Evolutionary conservation across 73 alveolate genomes (phyloP), one percentile per base, ranked within the genome.

Genomic region (Paramecium sonneborni): DNA sequence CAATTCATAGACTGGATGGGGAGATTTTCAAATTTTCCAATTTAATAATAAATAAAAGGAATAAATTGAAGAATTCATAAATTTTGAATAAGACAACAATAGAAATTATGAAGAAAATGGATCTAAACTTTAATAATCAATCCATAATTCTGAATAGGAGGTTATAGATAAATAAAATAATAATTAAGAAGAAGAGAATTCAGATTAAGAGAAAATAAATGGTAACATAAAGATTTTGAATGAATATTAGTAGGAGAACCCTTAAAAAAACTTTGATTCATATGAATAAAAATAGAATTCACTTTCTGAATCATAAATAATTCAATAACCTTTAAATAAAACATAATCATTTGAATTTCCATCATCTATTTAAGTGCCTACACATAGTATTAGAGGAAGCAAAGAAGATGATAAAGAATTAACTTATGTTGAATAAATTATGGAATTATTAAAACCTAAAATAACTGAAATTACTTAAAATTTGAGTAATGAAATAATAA

Each of bases 371-470:
- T 62, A 62, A 32, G 24, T 30, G 44, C 46, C 46, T 26, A 7
- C 20, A 3, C 48, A 62, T 62, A 62, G 84, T 62, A 46, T 62
- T 9, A 26, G 84, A 62, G 84, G 24, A 32, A 62, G 84, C 52
- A 62, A 62, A 32, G 84, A 62, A 26, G 44, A 32, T 62, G 24
- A 62, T 62, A 62, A 62, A 12, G 84, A 26, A 8, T 30, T 11
- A 12, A 62, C 24, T 15, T 30, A 26, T 62, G 67, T 21, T 34
- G 58, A 72, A 5, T 4, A 72, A 38, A 35, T 72, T 15, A 37
- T 72, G 58, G 86, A 72, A 15, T 72, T 28, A 72, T 21, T 72
- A 38, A 12, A 12, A n/a, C 86, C 86, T 6, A 72, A 38, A 72
- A 28, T 72, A 5, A 62, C 57, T 14, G 86, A 72, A n/a, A 34